phyloP scores from a whole-genome alignment of 2,329 filamentous ascomycete genomes.

The Nothopassalora personata region DNA sequence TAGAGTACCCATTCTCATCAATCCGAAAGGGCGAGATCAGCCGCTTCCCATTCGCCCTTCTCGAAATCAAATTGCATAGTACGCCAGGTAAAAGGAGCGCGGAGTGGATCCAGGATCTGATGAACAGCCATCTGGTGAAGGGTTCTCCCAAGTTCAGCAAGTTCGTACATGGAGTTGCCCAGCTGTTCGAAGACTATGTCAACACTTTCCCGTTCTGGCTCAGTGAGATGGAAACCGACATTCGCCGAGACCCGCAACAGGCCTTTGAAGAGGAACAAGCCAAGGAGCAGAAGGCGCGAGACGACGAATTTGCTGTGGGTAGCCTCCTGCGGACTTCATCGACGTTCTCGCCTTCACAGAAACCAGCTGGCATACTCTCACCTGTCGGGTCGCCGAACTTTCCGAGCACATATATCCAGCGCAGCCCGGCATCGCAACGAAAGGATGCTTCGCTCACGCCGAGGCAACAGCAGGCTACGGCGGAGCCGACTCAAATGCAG shows the following conservation, averaged over 20 bases:
- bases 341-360: conserved; percentile 31
- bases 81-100: conserved; percentile 58
- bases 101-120: conserved; percentile 86
- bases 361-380: conserved; percentile 61
- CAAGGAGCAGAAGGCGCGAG: conserved; percentile 70
- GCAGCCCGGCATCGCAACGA: conserved; percentile 7
- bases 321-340: conserved; percentile 63
- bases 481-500: conserved; percentile 26
- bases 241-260: conserved; percentile 82
- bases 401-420: conserved; percentile 7
- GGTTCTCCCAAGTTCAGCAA: conserved; percentile 89
- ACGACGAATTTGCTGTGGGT: conserved; percentile 84
- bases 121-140: conserved; percentile 87
- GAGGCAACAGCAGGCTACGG: conserved; percentile 13
- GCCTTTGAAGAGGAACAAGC: conserved; percentile 91
- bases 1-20: conserved; percentile 81
- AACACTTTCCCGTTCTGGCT: conserved; percentile 97
- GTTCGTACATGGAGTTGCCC: conserved; percentile 88
- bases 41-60: conserved; percentile 80
- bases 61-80: conserved; percentile 79
- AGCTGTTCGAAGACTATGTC: conserved; percentile 88
- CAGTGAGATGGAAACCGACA: conserved; percentile 83
- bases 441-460: conserved; percentile 14
- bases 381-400: conserved; percentile 57
- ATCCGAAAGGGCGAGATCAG: conserved; percentile 89